Evolutionary conservation across 495 filamentous ascomycete genomes (phyloP), one percentile per base, ranked within the genome.

Genomic region (Aeminium ludgeri): DNA sequence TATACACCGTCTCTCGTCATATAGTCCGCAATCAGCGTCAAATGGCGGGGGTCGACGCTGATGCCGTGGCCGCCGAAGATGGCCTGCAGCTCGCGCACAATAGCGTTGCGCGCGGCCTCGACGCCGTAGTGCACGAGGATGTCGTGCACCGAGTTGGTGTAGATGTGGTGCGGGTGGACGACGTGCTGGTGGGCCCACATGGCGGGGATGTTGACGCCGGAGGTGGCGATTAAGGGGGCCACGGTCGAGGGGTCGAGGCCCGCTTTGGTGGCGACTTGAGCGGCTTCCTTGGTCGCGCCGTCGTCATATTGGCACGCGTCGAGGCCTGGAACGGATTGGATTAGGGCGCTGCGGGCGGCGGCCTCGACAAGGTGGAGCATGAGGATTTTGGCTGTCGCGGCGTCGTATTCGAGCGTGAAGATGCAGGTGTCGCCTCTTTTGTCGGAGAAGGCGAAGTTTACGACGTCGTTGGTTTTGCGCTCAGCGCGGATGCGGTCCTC

Each of bases 61-160:
- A 99, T 99, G 56, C 81, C 82, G 74, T 99, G 86, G 60, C 76
- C 74, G 41, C 69, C 65, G 72, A 99, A 99, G 43, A 96, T 85
- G 45, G 68, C 70, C 37, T 75, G 72, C 59, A 96, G 76, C 65
- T 99, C 89, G 30, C 69, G 70, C 38, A 96, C 76, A 50, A 99
- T 93, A 40, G 75, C 78, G 38, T 69, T 72, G 3, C 89, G 81
- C 33, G 78, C 80, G 7, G 91, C 91, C 62, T 99, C 89, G 15
- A 99, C 84, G 51, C 89, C 89, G 62, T 95, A 99, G 30, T 76
- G 67, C 16, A 67, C 63, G 19, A 93, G 72, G 63, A 93, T 82
- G 43, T 83, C 73, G 37, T 75, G 72, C 54, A 95, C 85, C 47
- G 89, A 85, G 64, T 99, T 99, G 38, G 89, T 93, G 63, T 78